Conservation (phyloP, 257 asterid genomes). For the Plantago major region DNA sequence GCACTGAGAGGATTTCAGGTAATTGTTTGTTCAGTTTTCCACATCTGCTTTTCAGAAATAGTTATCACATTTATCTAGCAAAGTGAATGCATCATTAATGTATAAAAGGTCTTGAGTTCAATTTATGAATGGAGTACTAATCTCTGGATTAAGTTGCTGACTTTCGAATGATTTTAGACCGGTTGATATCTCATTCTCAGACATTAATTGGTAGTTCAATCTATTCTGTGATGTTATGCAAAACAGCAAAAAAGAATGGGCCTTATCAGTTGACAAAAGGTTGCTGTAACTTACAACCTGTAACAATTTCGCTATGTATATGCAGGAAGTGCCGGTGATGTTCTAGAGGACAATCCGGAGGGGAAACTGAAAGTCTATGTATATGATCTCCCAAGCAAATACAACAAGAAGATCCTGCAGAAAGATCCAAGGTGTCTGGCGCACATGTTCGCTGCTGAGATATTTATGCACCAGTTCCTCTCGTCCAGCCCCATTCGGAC, state of each 20-base stretch:
- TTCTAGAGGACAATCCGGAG: slow-evolving; percentile 76
- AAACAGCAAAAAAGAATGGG: background rate
- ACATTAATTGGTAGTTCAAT: no score
- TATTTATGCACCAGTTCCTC: slow-evolving; percentile 71
- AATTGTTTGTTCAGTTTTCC: background rate
- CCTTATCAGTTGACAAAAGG: background rate
- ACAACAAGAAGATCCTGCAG: slow-evolving; percentile 76
- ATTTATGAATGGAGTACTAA: no score
- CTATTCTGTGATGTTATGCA: no score
- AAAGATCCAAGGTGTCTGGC: slow-evolving; percentile 77
- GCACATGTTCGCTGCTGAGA: slow-evolving; percentile 96
- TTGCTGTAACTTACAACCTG: background rate
- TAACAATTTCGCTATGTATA: background rate
- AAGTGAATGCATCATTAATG: no score
- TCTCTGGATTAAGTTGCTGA: no score
- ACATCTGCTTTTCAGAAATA: background rate
- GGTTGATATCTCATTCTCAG: no score
- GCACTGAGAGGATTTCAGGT: slow-evolving; percentile 48
- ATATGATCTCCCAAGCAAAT: slow-evolving; percentile 86
- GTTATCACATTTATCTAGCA: background rate
- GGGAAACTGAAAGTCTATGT: slow-evolving; percentile 75
- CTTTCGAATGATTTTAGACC: no score
- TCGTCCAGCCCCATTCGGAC: slow-evolving; percentile 74
- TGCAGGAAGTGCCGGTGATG: slow-evolving; percentile 63
- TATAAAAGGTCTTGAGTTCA: no score